Conservation (phyloP, 2,329 filamentous ascomycete species). For the Pseudopyricularia cyperi region DNA sequence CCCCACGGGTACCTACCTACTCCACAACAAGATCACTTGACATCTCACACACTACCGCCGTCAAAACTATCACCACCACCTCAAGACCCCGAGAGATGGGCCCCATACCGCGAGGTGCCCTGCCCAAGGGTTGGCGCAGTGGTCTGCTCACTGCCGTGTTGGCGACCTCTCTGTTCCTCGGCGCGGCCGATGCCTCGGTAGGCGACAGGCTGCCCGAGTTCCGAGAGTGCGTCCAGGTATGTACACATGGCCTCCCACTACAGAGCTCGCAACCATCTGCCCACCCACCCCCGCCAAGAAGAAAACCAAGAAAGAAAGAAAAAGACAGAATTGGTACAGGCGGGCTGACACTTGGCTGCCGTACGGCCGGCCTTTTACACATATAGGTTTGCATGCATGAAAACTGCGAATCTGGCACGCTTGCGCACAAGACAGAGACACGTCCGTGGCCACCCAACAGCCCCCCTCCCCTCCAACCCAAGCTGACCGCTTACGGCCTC, state of each 20-base stretch:
- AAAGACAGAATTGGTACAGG: too few species aligned
- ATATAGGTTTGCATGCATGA: slow-evolving; percentile 62
- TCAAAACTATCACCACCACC: too few species aligned
- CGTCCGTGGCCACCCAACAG: slow-evolving; percentile 50
- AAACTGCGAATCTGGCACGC: slow-evolving; percentile 58
- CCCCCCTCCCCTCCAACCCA: slow-evolving; percentile 3
- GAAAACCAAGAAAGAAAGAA: too few species aligned
- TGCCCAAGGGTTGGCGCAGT: not conserved
- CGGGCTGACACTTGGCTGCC: not conserved
- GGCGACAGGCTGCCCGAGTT: slow-evolving; percentile 86
- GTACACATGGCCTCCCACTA: slow-evolving; percentile 10
- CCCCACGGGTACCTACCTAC: too few species aligned
- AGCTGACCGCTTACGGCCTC: slow-evolving; percentile 7
- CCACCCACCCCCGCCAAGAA: not conserved
- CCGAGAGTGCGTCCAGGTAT: slow-evolving; percentile 69
- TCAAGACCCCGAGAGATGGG: too few species aligned
- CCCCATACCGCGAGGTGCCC: not conserved
- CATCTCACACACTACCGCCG: too few species aligned
- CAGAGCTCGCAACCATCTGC: not conserved
- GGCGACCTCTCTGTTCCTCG: slow-evolving; percentile 23
- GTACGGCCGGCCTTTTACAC: not conserved
- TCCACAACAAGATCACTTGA: too few species aligned
- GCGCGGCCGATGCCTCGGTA: slow-evolving; percentile 51
- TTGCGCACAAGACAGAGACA: slow-evolving; percentile 27
- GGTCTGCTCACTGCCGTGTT: slow-evolving; percentile 19